Base-by-base conservation (phyloP, 345 rosid genomes). In the Lepidium didymum region DNA sequence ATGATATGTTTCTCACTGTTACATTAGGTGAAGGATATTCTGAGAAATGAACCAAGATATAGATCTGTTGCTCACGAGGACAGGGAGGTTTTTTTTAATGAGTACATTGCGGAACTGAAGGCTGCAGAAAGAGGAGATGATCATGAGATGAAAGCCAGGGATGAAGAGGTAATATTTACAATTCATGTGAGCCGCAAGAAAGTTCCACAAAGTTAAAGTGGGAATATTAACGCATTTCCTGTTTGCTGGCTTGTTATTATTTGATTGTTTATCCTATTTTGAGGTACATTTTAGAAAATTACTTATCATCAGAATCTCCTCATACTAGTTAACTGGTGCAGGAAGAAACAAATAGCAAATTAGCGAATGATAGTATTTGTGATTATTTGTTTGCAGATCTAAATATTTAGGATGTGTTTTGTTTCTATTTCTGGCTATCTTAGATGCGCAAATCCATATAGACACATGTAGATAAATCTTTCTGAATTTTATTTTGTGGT, bases 1-100 rank as follows among this genome's bases (percentile, higher is more conserved):
- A 37, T 77, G 46, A 45, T 54, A 16, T 60, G 12, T 72, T 44
- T 15, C 50, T 51, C 10, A 50, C 53, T 78, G 58, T 40, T 37
- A 52, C 36, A 73, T 74, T 37, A 94, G 99, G 90, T 89, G 69
- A 94, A 89, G 81, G 99, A 91, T 75, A 72, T 79, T 70, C 68
- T 91, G 74, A 82, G 97, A 78, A 74, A 85, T 82, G 99, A 94
- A 49, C 86, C 87, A 18, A 86, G 99, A 79, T 94, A 91, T 73
- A 84, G 80, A 73, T 81, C 85, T 38, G 87, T 81, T 64, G 85
- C 75, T 70, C 96, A 83, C 60, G 97, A 89, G 69, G 96, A 89
- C 53, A 82, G 99, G 71, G 99, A 91, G 75, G 68, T 76, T 46
- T 76, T 89, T 60, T 94, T 85, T 74, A 85, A 82, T n/a, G 93